Evolutionary conservation across 2,329 filamentous ascomycete species (phyloP), one percentile per base, ranked within the genome.

Genomic region (Colletotrichum lindemuthianum): DNA sequence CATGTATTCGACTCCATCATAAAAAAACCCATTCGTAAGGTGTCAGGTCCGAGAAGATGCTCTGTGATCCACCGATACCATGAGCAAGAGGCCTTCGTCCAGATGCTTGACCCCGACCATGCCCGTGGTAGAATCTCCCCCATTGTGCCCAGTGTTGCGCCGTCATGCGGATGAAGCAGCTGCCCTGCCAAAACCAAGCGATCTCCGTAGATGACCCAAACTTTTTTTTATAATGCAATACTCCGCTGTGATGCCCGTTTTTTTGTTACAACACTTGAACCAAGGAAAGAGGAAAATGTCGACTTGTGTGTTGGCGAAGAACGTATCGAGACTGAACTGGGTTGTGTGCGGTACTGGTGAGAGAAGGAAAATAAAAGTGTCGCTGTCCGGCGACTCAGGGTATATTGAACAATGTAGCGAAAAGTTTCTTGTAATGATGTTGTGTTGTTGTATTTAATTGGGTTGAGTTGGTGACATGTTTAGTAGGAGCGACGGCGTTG

Each of bases 401-500:
- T 64, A 60, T 64, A 69, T 54, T 60, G 45, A 63, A 66, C 56
- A 67, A 59, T 68, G 57, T 65, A 58, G 61, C 55, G 68, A 60
- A 69, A 70, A 72, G 60, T 69, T 68, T 70, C 72, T 68, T 68
- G 56, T 68, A n/a, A n/a, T n/a, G n/a, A n/a, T 67, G 67, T 67
- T 40, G 47, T 69, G 63, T 59, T 56, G 56, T 45, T 15, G 44
- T 24, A 24, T 24, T 24, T 24, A 24, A 1, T 24, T 24, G 24
- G 5, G 55, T 57, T 37, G 34, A 50, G 8, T 9, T 65, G 8
- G 44, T 48, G 45, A 5, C 24, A 3, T 24, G 59, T 66, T 73
- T 83, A 88, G 73, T 84, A 81, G 36, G 86, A 84, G 80, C 88
- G 78, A 72, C 86, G 79, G 69, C 86, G 84, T 71, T 86, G 84